phyloP scores from a whole-genome alignment of 1,139 yeast genomes.

The Blastobotrys indianensis region DNA sequence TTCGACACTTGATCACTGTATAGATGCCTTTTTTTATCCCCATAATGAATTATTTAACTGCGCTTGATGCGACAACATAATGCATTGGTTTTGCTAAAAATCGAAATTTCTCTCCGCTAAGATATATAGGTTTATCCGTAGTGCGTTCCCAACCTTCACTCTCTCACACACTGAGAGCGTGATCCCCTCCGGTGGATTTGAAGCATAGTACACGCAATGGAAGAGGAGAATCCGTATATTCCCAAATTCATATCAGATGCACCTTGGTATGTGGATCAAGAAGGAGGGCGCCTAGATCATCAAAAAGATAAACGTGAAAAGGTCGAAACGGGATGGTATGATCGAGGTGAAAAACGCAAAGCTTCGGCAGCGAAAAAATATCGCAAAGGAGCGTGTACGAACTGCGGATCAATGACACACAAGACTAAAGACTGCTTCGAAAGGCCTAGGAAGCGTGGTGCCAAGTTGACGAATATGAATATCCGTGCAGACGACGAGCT shows the following conservation, averaged over 20 bases:
- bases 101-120: too few species aligned
- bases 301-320: slow-evolving; percentile 39
- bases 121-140: too few species aligned
- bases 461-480: slow-evolving; percentile 32
- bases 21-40: slow-evolving; percentile 34
- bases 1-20: slow-evolving; percentile 87
- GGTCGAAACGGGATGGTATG: slow-evolving; percentile 30
- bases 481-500: slow-evolving; percentile 29
- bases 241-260: slow-evolving; percentile 45
- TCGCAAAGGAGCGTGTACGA: slow-evolving; percentile 43
- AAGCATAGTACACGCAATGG: too few species aligned
- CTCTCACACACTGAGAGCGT: too few species aligned
- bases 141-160: too few species aligned
- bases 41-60: too few species aligned
- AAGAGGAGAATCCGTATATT: slow-evolving; percentile 34
- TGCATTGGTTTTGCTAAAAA: too few species aligned
- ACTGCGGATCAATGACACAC: slow-evolving; percentile 49
- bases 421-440: slow-evolving; percentile 46
- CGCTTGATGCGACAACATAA: too few species aligned
- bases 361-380: slow-evolving; percentile 29
- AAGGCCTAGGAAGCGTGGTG: slow-evolving; percentile 41
- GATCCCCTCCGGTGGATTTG: too few species aligned
- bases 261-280: slow-evolving; percentile 45
- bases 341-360: slow-evolving; percentile 25
- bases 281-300: slow-evolving; percentile 38